Base-by-base conservation (phyloP, 805 yeast genomes). In the Candida sithepensis region DNA sequence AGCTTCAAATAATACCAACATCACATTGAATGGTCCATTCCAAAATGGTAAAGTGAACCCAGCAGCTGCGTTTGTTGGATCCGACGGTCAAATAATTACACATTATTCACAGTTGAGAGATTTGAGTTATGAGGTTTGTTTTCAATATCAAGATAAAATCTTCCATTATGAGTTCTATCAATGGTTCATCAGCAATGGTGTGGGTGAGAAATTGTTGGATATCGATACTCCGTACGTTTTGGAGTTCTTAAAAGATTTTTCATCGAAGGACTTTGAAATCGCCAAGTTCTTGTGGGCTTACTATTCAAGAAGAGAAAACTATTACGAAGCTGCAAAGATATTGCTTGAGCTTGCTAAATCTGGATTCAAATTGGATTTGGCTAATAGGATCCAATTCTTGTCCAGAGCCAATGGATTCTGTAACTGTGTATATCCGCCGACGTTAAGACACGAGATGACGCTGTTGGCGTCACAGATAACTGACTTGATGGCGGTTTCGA, bases 371-470 rank as follows among this genome's bases (percentile, higher is more conserved):
- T 72, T 92, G 43, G 69, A 77, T 33, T 74, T 92, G 48, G 75
- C 78, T 34, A 84, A 85, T 58, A 78, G 99, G 63, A 84, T 92
- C 39, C 97, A 91, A 66, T 89, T 78, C 62, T 72, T 94, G 46
- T 88, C 97, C 1, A 78, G 97, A 55, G 97, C 97, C 1, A 86
- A 85, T 65, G 96, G 96, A 2, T 90, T 88, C 70, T 86, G 96
- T 65, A 88, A 88, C 61, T 85, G 96, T 65, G 82, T 78, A 40
- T 81, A 90, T 52, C 85, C 92, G 22, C 88, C 92, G 26, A 78
- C 75, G 49, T 75, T 84, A 59, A 77, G 92, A 55, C 95, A 87
- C 58, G 81, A 82, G 51, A 84, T 89, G 77, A 79, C 84, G 24
- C 82, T 81, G 57, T 70, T 92, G 48, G 75, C 88, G 1, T 72